Evolutionary conservation across 2,329 filamentous ascomycete genomes (phyloP).

Genomic region (Botrytis pseudocinerea): DNA sequence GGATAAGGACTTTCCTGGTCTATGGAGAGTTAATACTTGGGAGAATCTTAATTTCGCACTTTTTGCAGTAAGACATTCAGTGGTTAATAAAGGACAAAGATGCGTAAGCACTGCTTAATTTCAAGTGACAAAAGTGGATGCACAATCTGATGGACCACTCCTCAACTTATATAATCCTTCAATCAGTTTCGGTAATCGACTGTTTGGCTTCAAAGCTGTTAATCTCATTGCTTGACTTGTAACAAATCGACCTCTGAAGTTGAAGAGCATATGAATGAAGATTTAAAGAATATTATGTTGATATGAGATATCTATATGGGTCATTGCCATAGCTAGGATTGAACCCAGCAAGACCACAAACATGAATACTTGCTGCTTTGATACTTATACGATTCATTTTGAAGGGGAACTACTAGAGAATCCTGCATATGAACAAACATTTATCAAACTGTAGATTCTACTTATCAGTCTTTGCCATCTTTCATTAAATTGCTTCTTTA

Average conservation of each 20-base stretch:
- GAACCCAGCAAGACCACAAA: not conserved
- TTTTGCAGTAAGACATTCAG: not conserved
- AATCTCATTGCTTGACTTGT: not conserved
- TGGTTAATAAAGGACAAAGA: not conserved
- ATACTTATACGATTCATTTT: not conserved
- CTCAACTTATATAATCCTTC: not conserved
- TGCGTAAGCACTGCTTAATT: not conserved
- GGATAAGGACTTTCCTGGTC: not conserved
- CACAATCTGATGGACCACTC: not conserved
- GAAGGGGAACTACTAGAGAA: not conserved
- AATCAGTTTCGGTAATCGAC: not conserved
- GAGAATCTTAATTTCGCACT: not conserved
- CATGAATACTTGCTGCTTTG: not conserved
- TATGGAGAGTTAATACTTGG: constrained; percentile 1
- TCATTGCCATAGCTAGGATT: not conserved
- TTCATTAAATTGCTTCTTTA: not conserved
- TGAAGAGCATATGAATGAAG: not conserved
- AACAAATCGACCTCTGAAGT: not conserved
- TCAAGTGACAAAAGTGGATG: not conserved
- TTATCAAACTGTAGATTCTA: not conserved
- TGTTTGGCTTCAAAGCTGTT: not conserved
- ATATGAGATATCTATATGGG: not conserved
- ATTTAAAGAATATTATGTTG: not conserved
- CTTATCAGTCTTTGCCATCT: not conserved
- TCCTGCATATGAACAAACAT: not conserved